Evolutionary conservation across 306 rosid genomes (phyloP).

Genomic region (Datisca glomerata): DNA sequence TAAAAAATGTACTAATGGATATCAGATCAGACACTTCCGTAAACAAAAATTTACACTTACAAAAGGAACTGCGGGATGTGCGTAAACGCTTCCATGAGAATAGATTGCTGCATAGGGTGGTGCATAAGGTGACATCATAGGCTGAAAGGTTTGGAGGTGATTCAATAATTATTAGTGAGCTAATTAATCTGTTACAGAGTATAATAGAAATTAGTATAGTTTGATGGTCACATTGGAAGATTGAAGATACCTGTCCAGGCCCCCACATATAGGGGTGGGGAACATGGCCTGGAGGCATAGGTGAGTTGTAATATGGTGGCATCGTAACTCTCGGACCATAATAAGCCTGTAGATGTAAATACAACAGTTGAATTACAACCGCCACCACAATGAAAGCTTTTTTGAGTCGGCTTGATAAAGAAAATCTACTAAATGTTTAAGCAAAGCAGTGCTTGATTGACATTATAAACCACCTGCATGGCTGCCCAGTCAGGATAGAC

Average conservation of each 20-base stretch:
- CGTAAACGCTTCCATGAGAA: slow-evolving; percentile 69
- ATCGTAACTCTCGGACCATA: slow-evolving; percentile 77
- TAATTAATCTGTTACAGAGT: not conserved
- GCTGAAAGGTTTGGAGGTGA: slow-evolving; percentile 31
- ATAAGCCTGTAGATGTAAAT: slow-evolving; percentile 49
- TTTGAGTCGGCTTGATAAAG: not conserved
- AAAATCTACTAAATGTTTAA: not conserved
- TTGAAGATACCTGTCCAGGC: slow-evolving; percentile 65
- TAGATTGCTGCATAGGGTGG: slow-evolving; percentile 76
- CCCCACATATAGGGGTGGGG: slow-evolving; percentile 96
- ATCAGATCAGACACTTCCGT: too few species aligned
- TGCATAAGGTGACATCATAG: slow-evolving; percentile 84
- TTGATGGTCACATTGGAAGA: slow-evolving; percentile 4
- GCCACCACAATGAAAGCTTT: not conserved
- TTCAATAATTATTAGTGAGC: not conserved
- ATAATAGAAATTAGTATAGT: not conserved
- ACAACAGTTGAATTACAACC: slow-evolving; percentile 7
- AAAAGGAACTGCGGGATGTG: slow-evolving; percentile 62
- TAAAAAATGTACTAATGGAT: too few species aligned
- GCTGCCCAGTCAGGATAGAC: slow-evolving; percentile 94
- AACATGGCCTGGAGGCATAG: slow-evolving; percentile 63
- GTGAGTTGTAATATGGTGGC: slow-evolving; percentile 72
- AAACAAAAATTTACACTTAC: slow-evolving; percentile 33
- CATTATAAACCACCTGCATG: slow-evolving; percentile 84
- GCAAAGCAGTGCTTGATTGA: slow-evolving; percentile 4